Conservation (phyloP, 768 basidiomycete genomes). For the Inosperma sp. region DNA sequence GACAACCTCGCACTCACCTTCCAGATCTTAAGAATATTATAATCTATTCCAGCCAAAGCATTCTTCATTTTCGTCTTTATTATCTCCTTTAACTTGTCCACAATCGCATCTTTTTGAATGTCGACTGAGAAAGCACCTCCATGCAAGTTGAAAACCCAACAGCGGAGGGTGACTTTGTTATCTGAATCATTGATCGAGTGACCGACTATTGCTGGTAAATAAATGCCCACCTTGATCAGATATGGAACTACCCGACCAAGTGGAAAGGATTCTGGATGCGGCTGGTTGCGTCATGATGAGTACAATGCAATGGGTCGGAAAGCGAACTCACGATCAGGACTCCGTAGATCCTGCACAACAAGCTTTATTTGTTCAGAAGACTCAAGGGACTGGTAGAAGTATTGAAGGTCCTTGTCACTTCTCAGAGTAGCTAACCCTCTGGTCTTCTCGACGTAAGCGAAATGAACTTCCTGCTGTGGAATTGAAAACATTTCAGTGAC, state of each 20-base stretch:
- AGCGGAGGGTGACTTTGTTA: no score
- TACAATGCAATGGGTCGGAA: no score
- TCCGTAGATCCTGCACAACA: constrained; percentile 3
- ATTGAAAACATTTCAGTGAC: background rate
- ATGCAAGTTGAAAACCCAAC: background rate
- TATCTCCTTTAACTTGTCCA: background rate
- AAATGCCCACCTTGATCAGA: no score
- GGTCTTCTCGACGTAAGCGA: background rate
- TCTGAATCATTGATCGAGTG: no score
- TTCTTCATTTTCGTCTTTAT: background rate
- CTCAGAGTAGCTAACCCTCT: background rate
- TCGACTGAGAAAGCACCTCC: background rate
- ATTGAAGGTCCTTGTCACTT: background rate
- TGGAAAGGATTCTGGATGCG: background rate
- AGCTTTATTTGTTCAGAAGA: constrained; percentile 1
- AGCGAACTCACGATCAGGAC: background rate
- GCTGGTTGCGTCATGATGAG: background rate
- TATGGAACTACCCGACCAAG: no score
- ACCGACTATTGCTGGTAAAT: no score
- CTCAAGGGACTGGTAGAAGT: no score
- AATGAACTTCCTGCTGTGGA: background rate
- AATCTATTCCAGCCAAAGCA: no score
- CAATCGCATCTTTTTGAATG: background rate
- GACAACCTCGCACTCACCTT: background rate
- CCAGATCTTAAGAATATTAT: background rate